These are phyloP conservation scores for Dalbergia oliveri DNA, from an alignment of 306 rosid species.

Conservation along the genomic window DNA sequence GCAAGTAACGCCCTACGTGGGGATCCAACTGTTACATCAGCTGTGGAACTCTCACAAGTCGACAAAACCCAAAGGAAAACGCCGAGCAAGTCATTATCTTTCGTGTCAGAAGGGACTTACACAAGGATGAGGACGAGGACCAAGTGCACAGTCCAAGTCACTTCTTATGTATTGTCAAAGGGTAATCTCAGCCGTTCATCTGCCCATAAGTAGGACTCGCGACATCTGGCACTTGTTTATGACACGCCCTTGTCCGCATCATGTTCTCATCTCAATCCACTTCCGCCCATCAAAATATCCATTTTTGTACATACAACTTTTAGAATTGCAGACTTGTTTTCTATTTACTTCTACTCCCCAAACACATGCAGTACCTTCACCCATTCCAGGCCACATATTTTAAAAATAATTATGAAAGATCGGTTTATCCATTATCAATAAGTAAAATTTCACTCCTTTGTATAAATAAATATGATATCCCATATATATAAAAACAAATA, in stretches of 20 bases:
- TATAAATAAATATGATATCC: no score
- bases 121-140: slow-evolving; percentile 27
- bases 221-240: neutral
- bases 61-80: slow-evolving; percentile 41
- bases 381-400: neutral
- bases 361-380: neutral
- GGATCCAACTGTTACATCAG: slow-evolving; percentile 44
- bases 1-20: slow-evolving; percentile 12
- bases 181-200: neutral
- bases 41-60: neutral
- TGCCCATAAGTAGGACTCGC: neutral
- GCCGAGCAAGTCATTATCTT: slow-evolving; percentile 49
- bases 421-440: no score
- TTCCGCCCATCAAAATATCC: neutral
- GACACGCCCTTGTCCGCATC: neutral
- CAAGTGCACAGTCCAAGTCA: neutral
- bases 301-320: neutral
- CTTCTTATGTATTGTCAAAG: neutral
- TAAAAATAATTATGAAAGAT: no score
- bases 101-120: slow-evolving; percentile 36
- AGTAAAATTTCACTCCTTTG: no score
- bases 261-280: neutral
- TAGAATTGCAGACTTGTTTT: neutral
- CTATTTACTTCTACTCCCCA: neutral
- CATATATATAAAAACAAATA: no score